A percentile compares a stretch with the other conserved stretches of the same genome.
Conservation (phyloP, 768 basidiomycete genomes). For the Boletus rubescentipes region DNA sequence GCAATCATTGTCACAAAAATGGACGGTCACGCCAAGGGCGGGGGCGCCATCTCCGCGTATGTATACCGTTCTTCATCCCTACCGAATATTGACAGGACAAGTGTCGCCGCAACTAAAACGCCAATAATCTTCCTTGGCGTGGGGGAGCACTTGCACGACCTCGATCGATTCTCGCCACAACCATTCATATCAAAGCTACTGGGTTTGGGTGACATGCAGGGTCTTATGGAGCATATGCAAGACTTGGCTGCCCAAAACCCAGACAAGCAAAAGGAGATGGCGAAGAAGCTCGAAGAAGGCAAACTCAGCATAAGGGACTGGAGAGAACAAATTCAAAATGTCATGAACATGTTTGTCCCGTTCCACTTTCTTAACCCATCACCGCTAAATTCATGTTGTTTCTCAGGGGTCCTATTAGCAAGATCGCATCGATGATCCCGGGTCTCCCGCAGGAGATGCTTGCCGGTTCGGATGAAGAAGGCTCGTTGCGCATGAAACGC, state of each 20-base stretch:
- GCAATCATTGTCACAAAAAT: constrained; percentile 99
- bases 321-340: constrained; percentile 95
- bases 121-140: constrained; percentile 99
- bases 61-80: constrained; percentile 30
- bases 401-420: constrained; percentile 93
- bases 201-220: constrained; percentile 95
- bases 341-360: constrained; percentile 90
- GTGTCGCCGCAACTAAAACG: constrained; percentile 97
- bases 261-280: constrained; percentile 97
- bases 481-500: constrained; percentile 85
- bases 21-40: constrained; percentile 99
- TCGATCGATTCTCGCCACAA: constrained; percentile 93
- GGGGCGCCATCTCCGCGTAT: constrained; percentile 98
- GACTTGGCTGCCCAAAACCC: constrained; percentile 92
- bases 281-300: constrained; percentile 95
- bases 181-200: constrained; percentile 97
- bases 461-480: constrained; percentile 93
- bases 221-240: constrained; percentile 98
- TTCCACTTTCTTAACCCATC: constrained; percentile 1
- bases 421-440: constrained; percentile 99
- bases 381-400: constrained; percentile 6
- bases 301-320: constrained; percentile 96
- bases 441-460: constrained; percentile 91
- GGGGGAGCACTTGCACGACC: constrained; percentile 96
- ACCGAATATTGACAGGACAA: constrained; percentile 7